These are phyloP conservation scores for Pythium vanterpoolii DNA, from an alignment of 352 stramenopile species.

Conservation along the genomic window DNA sequence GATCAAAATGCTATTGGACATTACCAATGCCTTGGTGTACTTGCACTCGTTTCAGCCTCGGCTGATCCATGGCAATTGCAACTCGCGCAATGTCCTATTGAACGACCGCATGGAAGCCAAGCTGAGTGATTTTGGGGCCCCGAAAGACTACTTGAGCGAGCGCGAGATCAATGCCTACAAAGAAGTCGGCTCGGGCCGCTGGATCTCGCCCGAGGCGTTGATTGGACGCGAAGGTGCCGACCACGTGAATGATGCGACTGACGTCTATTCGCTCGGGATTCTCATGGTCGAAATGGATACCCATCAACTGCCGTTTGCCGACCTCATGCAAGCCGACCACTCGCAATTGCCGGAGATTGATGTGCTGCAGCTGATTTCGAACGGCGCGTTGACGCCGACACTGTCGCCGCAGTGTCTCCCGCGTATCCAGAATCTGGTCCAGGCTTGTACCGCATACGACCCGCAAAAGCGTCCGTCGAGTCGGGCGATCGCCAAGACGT, in stretches of 20 bases:
- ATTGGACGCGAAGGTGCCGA: slow-evolving; percentile 46
- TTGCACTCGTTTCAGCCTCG: slow-evolving; percentile 59
- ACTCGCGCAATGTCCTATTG: slow-evolving; percentile 64
- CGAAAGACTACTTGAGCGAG: slow-evolving; percentile 49
- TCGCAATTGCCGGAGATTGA: slow-evolving; percentile 53
- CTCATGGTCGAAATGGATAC: slow-evolving; percentile 70
- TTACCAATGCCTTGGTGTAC: slow-evolving; percentile 63
- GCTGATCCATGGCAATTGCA: slow-evolving; percentile 59
- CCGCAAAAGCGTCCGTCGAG: slow-evolving; percentile 31
- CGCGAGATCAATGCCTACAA: slow-evolving; percentile 63
- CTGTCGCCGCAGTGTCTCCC: slow-evolving; percentile 48
- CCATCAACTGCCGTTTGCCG: slow-evolving; percentile 64
- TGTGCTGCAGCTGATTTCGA: slow-evolving; percentile 66
- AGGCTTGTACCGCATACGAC: slow-evolving; percentile 30
- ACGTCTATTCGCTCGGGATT: slow-evolving; percentile 72
- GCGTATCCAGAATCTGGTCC: slow-evolving; percentile 43
- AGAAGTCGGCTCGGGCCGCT: slow-evolving; percentile 59
- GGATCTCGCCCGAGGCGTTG: slow-evolving; percentile 68
- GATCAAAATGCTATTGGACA: slow-evolving; percentile 59
- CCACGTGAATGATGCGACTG: slow-evolving; percentile 35
- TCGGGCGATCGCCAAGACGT: slow-evolving; percentile 15
- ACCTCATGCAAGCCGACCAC: slow-evolving; percentile 60
- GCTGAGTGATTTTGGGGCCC: slow-evolving; percentile 61
- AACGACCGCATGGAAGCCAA: slow-evolving; percentile 58
- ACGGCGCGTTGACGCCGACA: slow-evolving; percentile 50